Base-by-base conservation (phyloP, 257 asterid genomes). In the Sherardia arvensis region DNA sequence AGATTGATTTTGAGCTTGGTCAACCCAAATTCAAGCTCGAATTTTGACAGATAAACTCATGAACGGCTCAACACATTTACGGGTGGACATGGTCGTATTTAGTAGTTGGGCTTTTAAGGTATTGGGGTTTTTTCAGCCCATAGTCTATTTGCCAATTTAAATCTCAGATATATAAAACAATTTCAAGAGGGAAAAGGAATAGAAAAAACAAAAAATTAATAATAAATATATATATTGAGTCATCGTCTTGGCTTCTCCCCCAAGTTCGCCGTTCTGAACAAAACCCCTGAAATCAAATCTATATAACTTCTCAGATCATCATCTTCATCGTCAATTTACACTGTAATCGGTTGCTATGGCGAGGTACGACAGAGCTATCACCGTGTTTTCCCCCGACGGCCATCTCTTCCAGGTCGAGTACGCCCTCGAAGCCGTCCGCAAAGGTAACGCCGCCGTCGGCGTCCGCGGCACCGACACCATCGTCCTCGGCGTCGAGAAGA, bases 361-460 rank as follows among this genome's bases (percentile, higher is more conserved):
- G 20, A 76, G 98, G 69, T 88, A 92, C 34, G 98, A 92, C 49
- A 81, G 97, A 83, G 97, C 98, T 20, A 88, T 88, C 53, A 88
- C 98, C 0, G 98, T 88, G 7, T 92, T 92, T 85, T 88, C 98
- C 56, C 98, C 98, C 40, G 98, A 88, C 68, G 98, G 98, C 12
- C 97, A 92, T 73, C 85, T 88, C 4, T 88, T 92, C 62, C 98
- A 92, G 84, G 98, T 92, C 47, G 98, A 92, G 68, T 92, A 92
- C 76, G 98, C 98, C 27, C 89, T 92, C 48, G 98, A 92, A 73
- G 98, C 97, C 59, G 98, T 92, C 32, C 94, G 98, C 22, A 92
- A 92, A 73, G 98, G 98, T 0, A 91, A 91, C 77, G 96, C 96
- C 65, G 97, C 83, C 66, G 97, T 90, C 17, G 96, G 97, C 0